Base-by-base conservation (phyloP, 192 early-diverging fungal genomes). In the Mycoemilia scoparia region DNA sequence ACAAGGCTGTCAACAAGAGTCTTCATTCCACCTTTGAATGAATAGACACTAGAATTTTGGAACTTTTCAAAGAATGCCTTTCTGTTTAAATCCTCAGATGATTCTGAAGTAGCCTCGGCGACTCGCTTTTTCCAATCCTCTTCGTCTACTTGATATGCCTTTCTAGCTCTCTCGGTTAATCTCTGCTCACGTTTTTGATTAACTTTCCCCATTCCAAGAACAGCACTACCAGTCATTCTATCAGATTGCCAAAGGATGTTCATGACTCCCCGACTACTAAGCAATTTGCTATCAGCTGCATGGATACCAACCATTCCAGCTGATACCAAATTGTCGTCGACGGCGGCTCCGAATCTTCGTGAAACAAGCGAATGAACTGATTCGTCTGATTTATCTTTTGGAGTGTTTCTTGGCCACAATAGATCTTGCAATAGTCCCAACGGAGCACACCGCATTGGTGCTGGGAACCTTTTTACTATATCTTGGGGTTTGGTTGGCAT, bases 221-320 rank as follows among this genome's bases (percentile, higher is more conserved):
- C 43, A 1, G 79, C 51, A 7, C 67, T 69, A 3, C 76, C 74
- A 50, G 60, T 53, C 2, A 36, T 48, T 19, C 51, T 56, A 39
- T 87, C 84, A 3, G 66, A 54, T 20, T 82, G 66, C 60, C 71
- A 85, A 32, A 89, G 51, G 20, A 70, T 49, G 23, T 69, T 70
- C 34, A 93, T 57, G 1, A 78, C 73, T 3, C 81, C 74, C 16
- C 76, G 63, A 2, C 87, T 63, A 27, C 82, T 86, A 17, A 96
- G 57, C 29, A 70, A 45, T 34, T 63, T 76, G 0, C 67, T 66
- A 46, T 96, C 82, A 0, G 87, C 87, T 1, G 88, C 88, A 56
- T 92, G 93, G 18, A 96, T 85, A 0, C 92, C 92, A 41, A 91
- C 87, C 34, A 89, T 70, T 21, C 91, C 61, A 0, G 92, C 82